Conservation (phyloP, 768 basidiomycete genomes). For the Suillus bovinus region DNA sequence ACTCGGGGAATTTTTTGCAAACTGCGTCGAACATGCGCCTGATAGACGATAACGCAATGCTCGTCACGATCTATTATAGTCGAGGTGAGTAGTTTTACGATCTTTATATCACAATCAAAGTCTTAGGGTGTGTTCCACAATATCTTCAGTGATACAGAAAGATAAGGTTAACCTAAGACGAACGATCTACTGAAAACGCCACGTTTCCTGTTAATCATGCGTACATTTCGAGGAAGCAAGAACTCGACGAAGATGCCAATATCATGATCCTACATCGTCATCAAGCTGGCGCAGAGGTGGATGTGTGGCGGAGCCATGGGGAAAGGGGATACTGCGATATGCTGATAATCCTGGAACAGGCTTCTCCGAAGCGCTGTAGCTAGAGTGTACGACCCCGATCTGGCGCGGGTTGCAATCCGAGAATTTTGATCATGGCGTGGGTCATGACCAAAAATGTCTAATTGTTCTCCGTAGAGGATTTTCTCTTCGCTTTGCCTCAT, state of each 20-base stretch:
- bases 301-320: background rate
- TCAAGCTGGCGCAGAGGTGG: background rate
- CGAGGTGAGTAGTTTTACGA: background rate
- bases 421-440: background rate
- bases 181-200: background rate
- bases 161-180: background rate
- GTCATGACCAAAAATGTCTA: background rate
- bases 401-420: background rate
- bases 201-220: background rate
- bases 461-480: background rate
- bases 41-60: background rate
- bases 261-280: background rate
- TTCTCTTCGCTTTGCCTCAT: background rate
- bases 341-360: background rate
- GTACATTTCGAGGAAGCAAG: background rate
- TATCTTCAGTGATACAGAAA: background rate
- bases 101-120: background rate
- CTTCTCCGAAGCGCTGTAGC: background rate
- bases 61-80: background rate
- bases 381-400: background rate
- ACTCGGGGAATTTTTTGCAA: background rate
- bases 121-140: background rate
- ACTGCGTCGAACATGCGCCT: background rate
- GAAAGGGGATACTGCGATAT: background rate
- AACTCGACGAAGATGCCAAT: background rate